Conservation (phyloP, 1,139 yeast species). For the Geotrichum restrictum region DNA sequence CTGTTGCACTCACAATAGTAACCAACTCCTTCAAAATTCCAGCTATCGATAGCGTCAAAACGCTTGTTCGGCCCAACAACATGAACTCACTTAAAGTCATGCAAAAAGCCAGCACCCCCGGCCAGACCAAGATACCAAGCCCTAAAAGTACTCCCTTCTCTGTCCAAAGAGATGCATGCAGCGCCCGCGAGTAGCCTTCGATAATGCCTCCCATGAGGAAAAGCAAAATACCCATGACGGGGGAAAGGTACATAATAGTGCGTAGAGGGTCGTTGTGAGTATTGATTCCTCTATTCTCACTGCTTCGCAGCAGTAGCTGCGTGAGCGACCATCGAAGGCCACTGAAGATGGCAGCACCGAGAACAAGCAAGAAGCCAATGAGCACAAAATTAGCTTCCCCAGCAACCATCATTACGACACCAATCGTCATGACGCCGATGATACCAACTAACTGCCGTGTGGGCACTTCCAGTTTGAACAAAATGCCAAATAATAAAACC, state of each 20-base stretch:
- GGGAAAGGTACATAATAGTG: conserved; percentile 79
- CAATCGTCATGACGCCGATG: conserved; percentile 70
- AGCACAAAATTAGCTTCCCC: conserved; percentile 43
- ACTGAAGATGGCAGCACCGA: conserved; percentile 73
- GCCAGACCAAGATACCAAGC: conserved; percentile 58
- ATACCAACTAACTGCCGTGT: conserved; percentile 62
- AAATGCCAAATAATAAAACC: conserved; percentile 78
- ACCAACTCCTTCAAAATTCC: conserved; percentile 90
- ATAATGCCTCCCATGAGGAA: conserved; percentile 56
- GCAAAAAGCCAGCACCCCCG: conserved; percentile 82
- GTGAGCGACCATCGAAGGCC: conserved; percentile 96
- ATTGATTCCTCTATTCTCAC: conserved; percentile 28
- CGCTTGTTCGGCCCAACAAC: conserved; percentile 74
- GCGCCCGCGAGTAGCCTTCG: conserved; percentile 62
- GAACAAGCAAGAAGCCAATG: conserved; percentile 66
- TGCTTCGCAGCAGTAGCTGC: conserved; percentile 60
- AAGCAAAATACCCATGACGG: conserved; percentile 68
- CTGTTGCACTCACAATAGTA: conserved; percentile 67
- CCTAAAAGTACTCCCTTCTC: conserved; percentile 54
- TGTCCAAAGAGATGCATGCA: conserved; percentile 58
- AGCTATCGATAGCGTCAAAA: conserved; percentile 80
- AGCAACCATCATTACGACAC: conserved; percentile 81
- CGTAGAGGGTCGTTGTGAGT: conserved; percentile 59
- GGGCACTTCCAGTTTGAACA: conserved; percentile 71
- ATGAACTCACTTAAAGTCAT: conserved; percentile 90